Conservation (phyloP, 768 basidiomycete genomes). For the Paxillus ammoniavirescens region DNA sequence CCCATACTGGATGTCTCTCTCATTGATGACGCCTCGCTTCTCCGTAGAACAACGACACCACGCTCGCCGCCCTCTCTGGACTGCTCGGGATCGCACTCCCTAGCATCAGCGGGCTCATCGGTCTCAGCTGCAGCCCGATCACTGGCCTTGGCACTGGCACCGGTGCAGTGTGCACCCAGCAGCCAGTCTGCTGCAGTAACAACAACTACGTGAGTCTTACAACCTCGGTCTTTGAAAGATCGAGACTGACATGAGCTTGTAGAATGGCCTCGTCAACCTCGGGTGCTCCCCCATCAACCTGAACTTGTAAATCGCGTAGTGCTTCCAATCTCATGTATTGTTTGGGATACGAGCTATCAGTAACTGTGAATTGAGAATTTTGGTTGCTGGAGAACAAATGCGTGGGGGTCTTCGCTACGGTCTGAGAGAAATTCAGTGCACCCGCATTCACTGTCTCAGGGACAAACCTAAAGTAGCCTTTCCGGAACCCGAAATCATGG, state of each 20-base stretch:
- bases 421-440: no score
- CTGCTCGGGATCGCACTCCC: neutral
- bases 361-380: no score
- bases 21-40: no score
- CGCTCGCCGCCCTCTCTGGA: neutral
- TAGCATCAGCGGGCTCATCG: neutral
- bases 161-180: slow-evolving; percentile 3
- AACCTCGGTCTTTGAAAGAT: no score
- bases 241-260: neutral
- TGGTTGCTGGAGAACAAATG: no score
- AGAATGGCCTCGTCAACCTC: slow-evolving; percentile 2
- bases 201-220: slow-evolving; percentile 40
- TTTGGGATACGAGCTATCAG: no score
- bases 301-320: neutral
- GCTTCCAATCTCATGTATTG: no score
- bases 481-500: no score
- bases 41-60: neutral
- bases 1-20: neutral
- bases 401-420: no score
- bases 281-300: slow-evolving; percentile 6
- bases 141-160: slow-evolving; percentile 4
- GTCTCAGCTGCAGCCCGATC: slow-evolving; percentile 15
- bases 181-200: slow-evolving; percentile 42
- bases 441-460: no score
- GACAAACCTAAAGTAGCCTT: no score